Percentiles rank a stretch among this genome's conserved stretches.
Conservation (phyloP, 352 stramenopile genomes). For the Phytophthora palmivora region DNA sequence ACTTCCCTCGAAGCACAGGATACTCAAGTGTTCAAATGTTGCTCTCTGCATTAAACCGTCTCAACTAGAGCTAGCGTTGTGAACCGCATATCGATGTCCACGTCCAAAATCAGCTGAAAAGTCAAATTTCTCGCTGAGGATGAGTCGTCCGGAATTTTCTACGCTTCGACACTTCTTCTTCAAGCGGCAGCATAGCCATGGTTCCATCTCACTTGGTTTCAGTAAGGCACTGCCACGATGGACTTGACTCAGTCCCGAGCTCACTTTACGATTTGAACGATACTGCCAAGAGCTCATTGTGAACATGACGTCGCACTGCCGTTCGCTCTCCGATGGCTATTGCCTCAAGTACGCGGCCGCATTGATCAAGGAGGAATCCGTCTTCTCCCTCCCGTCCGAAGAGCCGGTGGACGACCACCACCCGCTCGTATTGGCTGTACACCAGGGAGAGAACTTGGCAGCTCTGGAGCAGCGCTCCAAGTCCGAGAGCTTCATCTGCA, state of each 20-base stretch:
- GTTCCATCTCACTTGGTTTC: background rate
- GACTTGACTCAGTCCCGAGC: slow-evolving; percentile 2
- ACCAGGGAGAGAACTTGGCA: slow-evolving; percentile 7
- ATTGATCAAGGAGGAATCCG: background rate
- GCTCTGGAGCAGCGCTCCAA: slow-evolving; percentile 32
- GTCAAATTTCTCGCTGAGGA: slow-evolving; percentile 19
- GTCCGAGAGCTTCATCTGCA: slow-evolving; percentile 47
- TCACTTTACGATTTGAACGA: slow-evolving; percentile 25
- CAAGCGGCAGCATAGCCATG: slow-evolving; percentile 20
- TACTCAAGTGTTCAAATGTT: too few species aligned
- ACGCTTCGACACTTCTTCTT: slow-evolving; percentile 13
- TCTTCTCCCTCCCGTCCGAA: background rate
- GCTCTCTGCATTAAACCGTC: too few species aligned
- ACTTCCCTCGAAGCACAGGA: too few species aligned
- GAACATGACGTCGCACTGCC: slow-evolving; percentile 18
- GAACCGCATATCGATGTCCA: too few species aligned
- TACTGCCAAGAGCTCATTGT: slow-evolving; percentile 15
- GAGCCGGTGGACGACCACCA: slow-evolving; percentile 14
- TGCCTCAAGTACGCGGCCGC: slow-evolving; percentile 3
- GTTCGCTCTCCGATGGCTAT: slow-evolving; percentile 27
- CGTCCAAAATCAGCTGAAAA: slow-evolving; percentile 2
- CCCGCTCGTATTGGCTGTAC: slow-evolving; percentile 8
- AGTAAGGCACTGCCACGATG: background rate
- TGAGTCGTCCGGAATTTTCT: slow-evolving; percentile 29
- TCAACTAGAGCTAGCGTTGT: too few species aligned